Evolutionary conservation across 176 grass and related monocot species (phyloP).

Genomic region (Ensete glaucum): DNA sequence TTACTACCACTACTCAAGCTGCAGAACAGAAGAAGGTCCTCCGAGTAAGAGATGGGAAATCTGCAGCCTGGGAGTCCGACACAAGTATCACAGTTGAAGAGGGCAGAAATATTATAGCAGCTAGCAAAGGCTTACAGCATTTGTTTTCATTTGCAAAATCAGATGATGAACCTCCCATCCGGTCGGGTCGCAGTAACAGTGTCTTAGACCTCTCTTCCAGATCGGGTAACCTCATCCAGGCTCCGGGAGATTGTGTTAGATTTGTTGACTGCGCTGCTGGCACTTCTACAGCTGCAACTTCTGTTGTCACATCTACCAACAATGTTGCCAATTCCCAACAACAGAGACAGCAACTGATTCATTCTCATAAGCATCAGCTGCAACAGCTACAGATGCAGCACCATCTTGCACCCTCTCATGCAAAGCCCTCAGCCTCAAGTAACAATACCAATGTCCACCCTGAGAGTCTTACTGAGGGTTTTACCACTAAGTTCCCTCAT

Average conservation of each 20-base stretch:
- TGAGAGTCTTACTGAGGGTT: conserved; percentile 18
- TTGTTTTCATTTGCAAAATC: conserved; percentile 73
- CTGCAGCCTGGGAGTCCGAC: conserved; percentile 42
- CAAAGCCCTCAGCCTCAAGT: conserved; percentile 53
- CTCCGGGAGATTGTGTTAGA: conserved; percentile 39
- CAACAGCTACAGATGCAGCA: conserved; percentile 35
- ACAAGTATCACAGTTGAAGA: conserved; percentile 33
- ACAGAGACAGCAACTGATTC: conserved; percentile 30
- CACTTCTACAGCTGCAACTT: not conserved
- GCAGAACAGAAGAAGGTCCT: conserved; percentile 40
- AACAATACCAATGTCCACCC: conserved; percentile 35
- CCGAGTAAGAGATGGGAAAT: conserved; percentile 49
- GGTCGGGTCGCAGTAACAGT: conserved; percentile 36
- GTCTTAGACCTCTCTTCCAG: conserved; percentile 49
- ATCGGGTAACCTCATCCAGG: conserved; percentile 55
- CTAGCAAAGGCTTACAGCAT: conserved; percentile 54
- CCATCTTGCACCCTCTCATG: conserved; percentile 48
- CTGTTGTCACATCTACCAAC: not conserved
- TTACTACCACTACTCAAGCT: conserved; percentile 34
- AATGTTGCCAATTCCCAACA: conserved; percentile 19
- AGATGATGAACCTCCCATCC: conserved; percentile 37
- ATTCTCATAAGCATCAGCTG: conserved; percentile 46
- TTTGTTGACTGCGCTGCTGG: conserved; percentile 29
- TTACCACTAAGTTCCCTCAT: conserved; percentile 27
- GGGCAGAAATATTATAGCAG: conserved; percentile 51